Percentiles rank a stretch among this genome's conserved stretches.
Evolutionary conservation across 129 eudicot species (phyloP).

Genomic region (Tagetes erecta): DNA sequence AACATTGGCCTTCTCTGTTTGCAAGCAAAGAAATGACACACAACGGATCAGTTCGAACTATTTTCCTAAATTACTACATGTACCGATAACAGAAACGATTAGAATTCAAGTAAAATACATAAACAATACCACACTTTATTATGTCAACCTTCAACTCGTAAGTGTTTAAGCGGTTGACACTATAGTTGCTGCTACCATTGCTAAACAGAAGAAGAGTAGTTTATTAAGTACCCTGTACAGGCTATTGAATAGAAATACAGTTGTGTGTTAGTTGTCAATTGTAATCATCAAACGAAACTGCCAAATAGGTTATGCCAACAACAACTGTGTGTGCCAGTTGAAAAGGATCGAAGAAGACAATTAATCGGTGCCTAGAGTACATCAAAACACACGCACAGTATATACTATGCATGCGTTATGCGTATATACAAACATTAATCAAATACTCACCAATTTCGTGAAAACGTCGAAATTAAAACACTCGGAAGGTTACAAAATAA

Average conservation of each 20-base stretch:
- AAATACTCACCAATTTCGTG: too few species aligned
- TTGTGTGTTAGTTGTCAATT: background rate
- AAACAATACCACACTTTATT: background rate
- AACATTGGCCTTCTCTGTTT: slow-evolving; percentile 1
- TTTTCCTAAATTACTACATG: background rate
- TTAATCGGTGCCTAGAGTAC: background rate
- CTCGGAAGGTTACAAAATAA: background rate
- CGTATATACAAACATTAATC: background rate
- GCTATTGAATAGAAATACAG: background rate
- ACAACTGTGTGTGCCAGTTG: too few species aligned
- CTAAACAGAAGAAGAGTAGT: background rate
- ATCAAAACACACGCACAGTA: background rate
- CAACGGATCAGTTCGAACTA: background rate
- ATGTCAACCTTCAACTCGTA: background rate
- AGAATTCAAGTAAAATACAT: background rate
- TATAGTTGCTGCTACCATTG: background rate
- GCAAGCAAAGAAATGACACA: background rate
- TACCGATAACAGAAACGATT: background rate
- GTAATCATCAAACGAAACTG: background rate
- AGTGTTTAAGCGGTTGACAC: background rate
- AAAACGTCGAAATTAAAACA: background rate
- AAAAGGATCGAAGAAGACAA: background rate
- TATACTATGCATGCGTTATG: too few species aligned
- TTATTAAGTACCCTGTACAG: background rate
- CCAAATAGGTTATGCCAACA: background rate